Conservation (phyloP, 495 filamentous ascomycete species). For the Xylaria nigripes region DNA sequence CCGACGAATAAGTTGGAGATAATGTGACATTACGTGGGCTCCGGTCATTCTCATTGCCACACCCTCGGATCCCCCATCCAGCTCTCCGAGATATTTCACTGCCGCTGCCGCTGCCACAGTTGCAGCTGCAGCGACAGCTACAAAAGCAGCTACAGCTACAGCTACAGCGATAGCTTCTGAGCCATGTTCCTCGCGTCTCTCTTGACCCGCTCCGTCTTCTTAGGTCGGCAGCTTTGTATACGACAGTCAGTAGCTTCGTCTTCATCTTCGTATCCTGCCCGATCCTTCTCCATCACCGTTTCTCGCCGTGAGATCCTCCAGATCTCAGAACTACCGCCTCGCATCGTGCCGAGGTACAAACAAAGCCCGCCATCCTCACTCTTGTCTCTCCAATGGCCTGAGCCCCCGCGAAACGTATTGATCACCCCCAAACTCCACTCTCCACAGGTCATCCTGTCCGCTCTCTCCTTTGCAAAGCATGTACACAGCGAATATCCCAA, state of each 20-base stretch:
- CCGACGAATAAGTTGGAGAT: background rate
- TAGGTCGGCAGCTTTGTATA: background rate
- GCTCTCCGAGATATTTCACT: background rate
- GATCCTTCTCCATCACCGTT: constrained; percentile 41
- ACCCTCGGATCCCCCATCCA: background rate
- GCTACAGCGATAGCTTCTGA: background rate
- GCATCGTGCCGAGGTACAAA: constrained; percentile 45
- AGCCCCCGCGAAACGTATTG: constrained; percentile 81
- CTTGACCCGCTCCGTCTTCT: constrained; percentile 5
- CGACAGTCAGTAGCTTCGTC: background rate
- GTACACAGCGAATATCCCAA: constrained; percentile 70
- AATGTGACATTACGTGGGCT: constrained; percentile 4
- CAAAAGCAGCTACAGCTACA: background rate
- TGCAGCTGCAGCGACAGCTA: background rate
- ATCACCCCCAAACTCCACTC: constrained; percentile 79
- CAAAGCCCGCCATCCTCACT: constrained; percentile 47
- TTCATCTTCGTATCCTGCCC: constrained; percentile 1
- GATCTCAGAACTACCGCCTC: constrained; percentile 42
- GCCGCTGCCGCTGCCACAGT: background rate
- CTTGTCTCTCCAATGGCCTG: constrained; percentile 79
- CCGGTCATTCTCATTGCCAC: background rate
- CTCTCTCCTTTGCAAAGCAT: constrained; percentile 77
- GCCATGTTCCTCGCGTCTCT: background rate
- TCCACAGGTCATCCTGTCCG: constrained; percentile 57
- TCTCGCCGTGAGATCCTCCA: constrained; percentile 39